phyloP scores from a whole-genome alignment of 2,329 filamentous ascomycete species.

The Dothideomycetidae sp. region DNA sequence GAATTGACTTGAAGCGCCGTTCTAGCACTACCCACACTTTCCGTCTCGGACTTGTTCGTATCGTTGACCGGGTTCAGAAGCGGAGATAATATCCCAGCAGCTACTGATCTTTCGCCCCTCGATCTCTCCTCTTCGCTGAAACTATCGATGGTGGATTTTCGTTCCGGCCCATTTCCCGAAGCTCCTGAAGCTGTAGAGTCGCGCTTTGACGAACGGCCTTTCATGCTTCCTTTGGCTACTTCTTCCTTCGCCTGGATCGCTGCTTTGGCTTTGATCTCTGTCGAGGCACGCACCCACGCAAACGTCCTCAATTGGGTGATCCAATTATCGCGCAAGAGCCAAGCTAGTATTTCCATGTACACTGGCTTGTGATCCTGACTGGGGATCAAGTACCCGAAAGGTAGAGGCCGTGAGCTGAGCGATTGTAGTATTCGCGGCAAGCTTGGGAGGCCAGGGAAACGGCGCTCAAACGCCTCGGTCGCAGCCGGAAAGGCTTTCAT shows the following conservation, averaged over 20 bases:
- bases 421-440: conserved; percentile 77
- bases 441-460: conserved; percentile 71
- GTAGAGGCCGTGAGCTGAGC: conserved; percentile 64
- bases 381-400: conserved; percentile 72
- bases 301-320: conserved; percentile 88
- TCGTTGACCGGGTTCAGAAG: conserved; percentile 7
- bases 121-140: conserved; percentile 1
- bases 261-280: conserved; percentile 11
- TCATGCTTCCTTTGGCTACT: conserved; percentile 6
- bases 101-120: background rate
- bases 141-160: conserved; percentile 4
- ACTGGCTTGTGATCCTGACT: conserved; percentile 73
- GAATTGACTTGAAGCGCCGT: conserved; percentile 6
- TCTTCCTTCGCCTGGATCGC: conserved; percentile 7
- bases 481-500: conserved; percentile 55
- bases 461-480: conserved; percentile 54
- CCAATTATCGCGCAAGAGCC: conserved; percentile 85
- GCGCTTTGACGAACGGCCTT: conserved; percentile 4
- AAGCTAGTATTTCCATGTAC: conserved; percentile 84
- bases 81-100: conserved; percentile 5
- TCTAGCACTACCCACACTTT: conserved; percentile 5
- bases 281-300: conserved; percentile 49
- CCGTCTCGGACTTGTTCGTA: conserved; percentile 6
- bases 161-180: conserved; percentile 5
- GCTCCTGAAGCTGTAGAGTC: conserved; percentile 6